Conservation (phyloP, 306 rosid species). For the Vigna hirtella region DNA sequence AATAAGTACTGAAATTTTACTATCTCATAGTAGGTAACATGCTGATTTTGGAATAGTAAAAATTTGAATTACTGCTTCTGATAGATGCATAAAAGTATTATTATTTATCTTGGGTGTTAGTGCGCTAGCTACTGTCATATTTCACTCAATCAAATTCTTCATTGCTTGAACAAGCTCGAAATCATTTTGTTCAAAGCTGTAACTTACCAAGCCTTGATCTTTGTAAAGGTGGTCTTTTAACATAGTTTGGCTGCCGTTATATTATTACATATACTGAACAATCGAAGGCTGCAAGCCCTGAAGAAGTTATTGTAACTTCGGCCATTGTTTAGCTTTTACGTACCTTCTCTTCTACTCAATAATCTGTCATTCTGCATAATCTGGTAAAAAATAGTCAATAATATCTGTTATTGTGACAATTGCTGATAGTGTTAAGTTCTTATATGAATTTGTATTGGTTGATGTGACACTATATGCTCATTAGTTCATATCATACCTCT, state of each 20-base stretch:
- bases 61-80: background rate
- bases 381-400: conserved; percentile 24
- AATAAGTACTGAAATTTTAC: too few relatives aligned
- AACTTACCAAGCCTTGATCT: background rate
- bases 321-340: conserved; percentile 19
- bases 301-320: conserved; percentile 7
- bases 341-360: conserved; percentile 23
- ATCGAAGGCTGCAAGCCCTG: conserved; percentile 14
- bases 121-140: conserved; percentile 24
- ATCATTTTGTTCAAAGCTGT: conserved; percentile 21
- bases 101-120: conserved; percentile 14
- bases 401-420: conserved; percentile 23
- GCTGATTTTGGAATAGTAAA: too few relatives aligned
- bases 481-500: conserved; percentile 21
- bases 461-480: conserved; percentile 40
- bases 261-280: conserved; percentile 3
- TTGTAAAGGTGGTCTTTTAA: conserved; percentile 23
- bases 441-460: conserved; percentile 34
- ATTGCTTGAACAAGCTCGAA: conserved; percentile 21
- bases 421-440: conserved; percentile 31
- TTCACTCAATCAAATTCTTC: conserved; percentile 8
- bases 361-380: conserved; percentile 21
- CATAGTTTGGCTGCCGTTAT: background rate
- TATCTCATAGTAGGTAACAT: too few relatives aligned
- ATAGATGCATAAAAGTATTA: background rate